phyloP scores from a whole-genome alignment of 2,329 filamentous ascomycete genomes.

The Coniella lustricola region DNA sequence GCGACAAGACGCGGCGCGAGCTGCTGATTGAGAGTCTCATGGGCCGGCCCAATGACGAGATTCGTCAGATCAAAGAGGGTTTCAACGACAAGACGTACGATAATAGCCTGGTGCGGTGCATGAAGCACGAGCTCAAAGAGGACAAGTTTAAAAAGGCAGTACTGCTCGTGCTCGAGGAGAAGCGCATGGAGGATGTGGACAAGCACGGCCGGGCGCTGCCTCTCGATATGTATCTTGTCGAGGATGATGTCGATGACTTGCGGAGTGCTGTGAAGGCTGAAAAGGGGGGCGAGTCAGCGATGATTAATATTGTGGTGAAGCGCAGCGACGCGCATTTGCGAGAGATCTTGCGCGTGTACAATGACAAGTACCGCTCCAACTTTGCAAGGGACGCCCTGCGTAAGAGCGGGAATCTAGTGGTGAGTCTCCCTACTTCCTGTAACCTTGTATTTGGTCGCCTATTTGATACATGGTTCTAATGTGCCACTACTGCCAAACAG shows the following conservation, averaged over 20 bases:
- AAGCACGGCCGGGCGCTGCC: conserved; percentile 50
- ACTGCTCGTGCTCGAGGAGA: conserved; percentile 73
- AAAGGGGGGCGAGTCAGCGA: conserved; percentile 77
- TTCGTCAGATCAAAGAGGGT: conserved; percentile 74
- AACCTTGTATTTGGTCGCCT: too few species aligned
- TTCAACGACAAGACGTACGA: conserved; percentile 90
- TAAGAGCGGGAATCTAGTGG: conserved; percentile 87
- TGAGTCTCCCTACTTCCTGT: conserved; percentile 44
- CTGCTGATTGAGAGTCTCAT: conserved; percentile 89
- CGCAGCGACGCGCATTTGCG: conserved; percentile 75
- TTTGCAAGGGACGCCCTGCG: conserved; percentile 82
- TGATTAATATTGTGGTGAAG: conserved; percentile 77
- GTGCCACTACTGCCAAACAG: conserved; percentile 43
- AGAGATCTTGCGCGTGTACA: conserved; percentile 73
- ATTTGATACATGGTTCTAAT: too few species aligned
- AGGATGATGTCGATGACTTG: conserved; percentile 67
- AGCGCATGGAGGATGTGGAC: conserved; percentile 75
- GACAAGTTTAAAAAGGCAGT: conserved; percentile 94
- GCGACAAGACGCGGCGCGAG: conserved; percentile 75
- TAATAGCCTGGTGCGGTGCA: conserved; percentile 74
- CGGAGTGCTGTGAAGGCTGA: conserved; percentile 61
- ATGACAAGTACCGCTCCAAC: conserved; percentile 64
- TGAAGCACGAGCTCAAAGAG: conserved; percentile 86
- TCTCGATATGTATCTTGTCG: conserved; percentile 53
- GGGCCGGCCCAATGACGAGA: conserved; percentile 83